These are phyloP conservation scores for Chrysosporium queenslandicum DNA, from an alignment of 2,329 filamentous ascomycete genomes.

Conservation along the genomic window DNA sequence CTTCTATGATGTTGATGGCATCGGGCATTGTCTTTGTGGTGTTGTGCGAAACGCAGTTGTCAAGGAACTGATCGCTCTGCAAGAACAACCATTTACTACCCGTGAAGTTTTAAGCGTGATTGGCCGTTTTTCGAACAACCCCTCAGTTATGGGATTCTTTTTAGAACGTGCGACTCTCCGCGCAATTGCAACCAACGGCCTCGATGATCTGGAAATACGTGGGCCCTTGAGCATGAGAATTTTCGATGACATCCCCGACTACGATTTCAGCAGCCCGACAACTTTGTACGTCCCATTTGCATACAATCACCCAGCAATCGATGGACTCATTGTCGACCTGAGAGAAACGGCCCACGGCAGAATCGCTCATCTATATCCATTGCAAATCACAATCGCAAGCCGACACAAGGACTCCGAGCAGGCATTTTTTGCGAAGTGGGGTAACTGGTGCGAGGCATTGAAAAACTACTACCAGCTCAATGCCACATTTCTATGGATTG, in stretches of 20 bases:
- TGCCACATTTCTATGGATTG: conserved; percentile 3
- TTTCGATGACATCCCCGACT: too few relatives aligned
- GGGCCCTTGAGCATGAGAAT: too few relatives aligned
- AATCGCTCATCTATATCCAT: neutral
- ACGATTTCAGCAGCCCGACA: too few relatives aligned
- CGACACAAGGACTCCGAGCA: conserved; percentile 1
- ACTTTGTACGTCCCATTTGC: too few relatives aligned
- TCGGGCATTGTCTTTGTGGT: neutral
- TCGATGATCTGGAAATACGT: too few relatives aligned
- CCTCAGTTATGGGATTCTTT: too few relatives aligned
- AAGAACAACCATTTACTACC: neutral
- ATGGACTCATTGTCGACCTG: too few relatives aligned
- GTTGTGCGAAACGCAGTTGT: neutral
- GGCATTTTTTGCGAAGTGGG: neutral
- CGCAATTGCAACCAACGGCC: too few relatives aligned
- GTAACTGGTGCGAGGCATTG: neutral
- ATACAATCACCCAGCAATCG: too few relatives aligned
- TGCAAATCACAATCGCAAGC: neutral
- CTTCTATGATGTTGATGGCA: neutral
- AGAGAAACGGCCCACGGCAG: neutral
- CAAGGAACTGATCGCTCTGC: neutral
- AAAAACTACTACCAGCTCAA: neutral
- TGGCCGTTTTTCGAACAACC: too few relatives aligned
- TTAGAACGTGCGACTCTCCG: too few relatives aligned
- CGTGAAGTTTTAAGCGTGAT: too few relatives aligned